Conservation (phyloP, 2,329 filamentous ascomycete genomes). For the Xylaria sp. region DNA sequence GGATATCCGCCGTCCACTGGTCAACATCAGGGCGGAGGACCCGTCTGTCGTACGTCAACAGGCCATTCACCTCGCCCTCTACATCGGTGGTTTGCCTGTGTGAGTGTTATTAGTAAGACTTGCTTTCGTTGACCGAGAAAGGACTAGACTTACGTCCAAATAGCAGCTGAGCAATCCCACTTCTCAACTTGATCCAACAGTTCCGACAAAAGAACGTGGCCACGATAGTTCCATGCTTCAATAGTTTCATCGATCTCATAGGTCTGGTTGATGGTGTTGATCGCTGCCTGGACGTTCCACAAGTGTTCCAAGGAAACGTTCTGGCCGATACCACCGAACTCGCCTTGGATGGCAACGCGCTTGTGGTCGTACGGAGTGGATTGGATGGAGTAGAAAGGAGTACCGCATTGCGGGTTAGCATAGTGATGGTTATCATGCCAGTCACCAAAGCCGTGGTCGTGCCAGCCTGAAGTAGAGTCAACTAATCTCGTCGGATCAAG, state of each 20-base stretch:
- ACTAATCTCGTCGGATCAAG: constrained; percentile 70
- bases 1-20: constrained; percentile 67
- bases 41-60: constrained; percentile 71
- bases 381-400: constrained; percentile 67
- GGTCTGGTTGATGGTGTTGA: constrained; percentile 67
- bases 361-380: constrained; percentile 61
- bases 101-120: constrained; percentile 8
- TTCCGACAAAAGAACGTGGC: constrained; percentile 64
- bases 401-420: constrained; percentile 72
- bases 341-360: constrained; percentile 72
- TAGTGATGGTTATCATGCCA: constrained; percentile 75
- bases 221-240: constrained; percentile 70
- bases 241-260: constrained; percentile 68
- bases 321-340: constrained; percentile 73
- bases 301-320: constrained; percentile 68
- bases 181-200: constrained; percentile 64
- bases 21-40: constrained; percentile 60
- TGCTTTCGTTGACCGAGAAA: not conserved
- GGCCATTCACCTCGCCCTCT: constrained; percentile 75
- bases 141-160: constrained; percentile 61
- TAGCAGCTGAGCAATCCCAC: constrained; percentile 68
- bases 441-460: constrained; percentile 71
- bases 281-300: constrained; percentile 66
- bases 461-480: constrained; percentile 68
- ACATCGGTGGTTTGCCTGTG: constrained; percentile 70